These are phyloP conservation scores for Tephrocybe sp. DNA, from an alignment of 768 basidiomycete species.

Conservation along the genomic window DNA sequence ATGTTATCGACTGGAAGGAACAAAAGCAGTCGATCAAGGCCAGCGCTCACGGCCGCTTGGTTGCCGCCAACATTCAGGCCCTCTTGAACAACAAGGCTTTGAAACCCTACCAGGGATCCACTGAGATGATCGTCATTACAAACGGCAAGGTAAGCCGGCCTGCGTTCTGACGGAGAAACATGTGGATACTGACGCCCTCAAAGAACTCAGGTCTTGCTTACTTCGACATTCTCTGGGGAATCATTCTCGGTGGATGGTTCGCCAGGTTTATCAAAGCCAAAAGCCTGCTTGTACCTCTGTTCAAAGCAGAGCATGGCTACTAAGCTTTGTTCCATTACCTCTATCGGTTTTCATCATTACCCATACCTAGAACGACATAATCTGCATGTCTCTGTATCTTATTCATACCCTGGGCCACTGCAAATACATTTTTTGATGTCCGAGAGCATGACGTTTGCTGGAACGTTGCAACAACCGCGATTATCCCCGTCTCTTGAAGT, in stretches of 20 bases:
- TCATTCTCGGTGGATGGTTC: constrained; percentile 46
- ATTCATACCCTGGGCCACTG: no score
- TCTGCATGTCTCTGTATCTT: no score
- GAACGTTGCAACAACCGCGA: no score
- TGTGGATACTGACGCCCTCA: constrained; percentile 6
- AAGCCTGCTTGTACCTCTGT: constrained; percentile 20
- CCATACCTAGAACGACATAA: not conserved
- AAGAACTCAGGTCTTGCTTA: constrained; percentile 45
- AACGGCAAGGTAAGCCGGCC: constrained; percentile 48
- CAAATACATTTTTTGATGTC: no score
- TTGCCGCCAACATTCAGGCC: constrained; percentile 49
- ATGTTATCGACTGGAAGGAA: constrained; percentile 64
- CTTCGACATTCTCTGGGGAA: constrained; percentile 45
- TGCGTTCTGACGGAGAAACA: not conserved
- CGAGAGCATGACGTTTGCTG: no score
- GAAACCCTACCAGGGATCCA: constrained; percentile 46
- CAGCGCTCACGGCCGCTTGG: constrained; percentile 40
- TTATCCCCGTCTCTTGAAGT: no score
- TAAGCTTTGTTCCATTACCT: not conserved
- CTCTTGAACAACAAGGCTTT: constrained; percentile 35
- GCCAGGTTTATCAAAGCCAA: constrained; percentile 40
- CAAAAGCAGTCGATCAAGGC: constrained; percentile 59
- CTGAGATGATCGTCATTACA: constrained; percentile 58
- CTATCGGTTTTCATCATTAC: not conserved
- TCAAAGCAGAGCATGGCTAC: constrained; percentile 19